Percentiles rank a stretch among this genome's conserved stretches.
These are phyloP conservation scores for Pseudocercospora crystallina DNA, from an alignment of 2,329 filamentous ascomycete species.

Conservation along the genomic window DNA sequence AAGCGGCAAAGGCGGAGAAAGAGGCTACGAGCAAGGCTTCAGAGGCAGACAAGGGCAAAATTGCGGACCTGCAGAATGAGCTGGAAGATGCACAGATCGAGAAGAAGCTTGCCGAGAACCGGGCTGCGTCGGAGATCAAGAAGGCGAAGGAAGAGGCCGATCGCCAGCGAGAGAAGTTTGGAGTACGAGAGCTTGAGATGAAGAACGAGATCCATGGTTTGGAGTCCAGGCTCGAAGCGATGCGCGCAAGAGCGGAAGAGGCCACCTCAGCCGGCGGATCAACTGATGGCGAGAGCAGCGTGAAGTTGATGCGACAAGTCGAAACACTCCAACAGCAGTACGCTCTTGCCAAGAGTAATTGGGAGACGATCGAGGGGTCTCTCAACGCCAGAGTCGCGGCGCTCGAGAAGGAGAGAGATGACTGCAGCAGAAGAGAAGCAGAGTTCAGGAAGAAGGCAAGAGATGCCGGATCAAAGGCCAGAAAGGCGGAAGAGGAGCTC, in stretches of 20 bases:
- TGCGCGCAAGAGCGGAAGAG: constrained; percentile 84
- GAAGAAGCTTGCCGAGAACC: constrained; percentile 71
- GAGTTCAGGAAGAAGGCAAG: constrained; percentile 87
- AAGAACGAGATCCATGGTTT: constrained; percentile 73
- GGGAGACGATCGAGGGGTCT: constrained; percentile 92
- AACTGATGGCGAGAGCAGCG: constrained; percentile 59
- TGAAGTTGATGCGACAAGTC: constrained; percentile 84
- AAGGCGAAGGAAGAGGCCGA: constrained; percentile 73
- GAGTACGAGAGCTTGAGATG: constrained; percentile 71
- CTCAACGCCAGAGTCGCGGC: constrained; percentile 72
- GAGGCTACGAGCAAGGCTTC: constrained; percentile 67
- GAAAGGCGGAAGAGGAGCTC: constrained; percentile 77
- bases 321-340: constrained; percentile 96
- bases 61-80: constrained; percentile 60
- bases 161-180: constrained; percentile 68
- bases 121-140: constrained; percentile 65
- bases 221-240: constrained; percentile 85
- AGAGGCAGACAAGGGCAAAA: constrained; percentile 61
- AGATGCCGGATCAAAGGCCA: constrained; percentile 70
- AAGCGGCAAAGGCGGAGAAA: constrained; percentile 65
- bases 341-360: constrained; percentile 89
- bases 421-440: constrained; percentile 76
- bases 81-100: constrained; percentile 69
- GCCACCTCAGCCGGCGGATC: constrained; percentile 60
- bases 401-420: constrained; percentile 88